A percentile compares a stretch with the other conserved stretches of the same genome.
These are phyloP conservation scores for Cyberlindnera misumaiensis DNA, from an alignment of 805 yeast species.

Conservation along the genomic window DNA sequence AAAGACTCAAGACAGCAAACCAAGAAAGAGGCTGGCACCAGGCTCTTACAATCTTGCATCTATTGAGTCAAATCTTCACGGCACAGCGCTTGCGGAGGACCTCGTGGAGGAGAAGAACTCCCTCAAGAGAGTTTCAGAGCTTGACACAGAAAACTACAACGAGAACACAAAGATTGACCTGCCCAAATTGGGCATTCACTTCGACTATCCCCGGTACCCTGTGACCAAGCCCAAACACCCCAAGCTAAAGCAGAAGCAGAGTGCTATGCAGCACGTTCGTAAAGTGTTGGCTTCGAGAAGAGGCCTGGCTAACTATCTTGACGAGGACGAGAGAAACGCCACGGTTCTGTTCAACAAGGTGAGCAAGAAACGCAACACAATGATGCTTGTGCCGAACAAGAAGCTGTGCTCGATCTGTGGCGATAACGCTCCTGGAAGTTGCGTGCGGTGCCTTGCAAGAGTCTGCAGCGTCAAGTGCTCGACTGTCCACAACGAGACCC, in stretches of 20 bases:
- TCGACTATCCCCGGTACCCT: constrained; percentile 19
- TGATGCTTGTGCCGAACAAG: constrained; percentile 28
- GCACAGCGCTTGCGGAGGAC: constrained; percentile 22
- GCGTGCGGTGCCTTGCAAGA: constrained; percentile 35
- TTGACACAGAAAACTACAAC: constrained; percentile 38
- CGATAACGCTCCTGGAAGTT: constrained; percentile 32
- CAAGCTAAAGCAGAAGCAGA: constrained; percentile 20
- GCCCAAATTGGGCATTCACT: constrained; percentile 26
- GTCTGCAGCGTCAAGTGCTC: constrained; percentile 37
- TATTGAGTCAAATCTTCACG: constrained; percentile 21
- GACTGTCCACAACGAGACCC: constrained; percentile 35
- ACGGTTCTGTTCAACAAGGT: constrained; percentile 23
- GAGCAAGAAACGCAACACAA: constrained; percentile 24
- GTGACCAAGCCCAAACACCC: constrained; percentile 7
- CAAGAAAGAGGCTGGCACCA: constrained; percentile 21
- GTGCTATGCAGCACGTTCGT: constrained; percentile 27
- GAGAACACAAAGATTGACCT: constrained; percentile 32
- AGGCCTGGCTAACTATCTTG: constrained; percentile 33
- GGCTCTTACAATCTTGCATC: constrained; percentile 23
- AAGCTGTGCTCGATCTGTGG: constrained; percentile 42
- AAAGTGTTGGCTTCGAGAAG: constrained; percentile 35
- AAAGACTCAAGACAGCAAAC: constrained; percentile 8
- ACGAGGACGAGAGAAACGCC: constrained; percentile 35
- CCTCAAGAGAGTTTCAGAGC: constrained; percentile 32
- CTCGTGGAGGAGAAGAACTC: constrained; percentile 29